Evolutionary conservation across 2,329 filamentous ascomycete genomes (phyloP).

Genomic region (Cladophialophora immunda): DNA sequence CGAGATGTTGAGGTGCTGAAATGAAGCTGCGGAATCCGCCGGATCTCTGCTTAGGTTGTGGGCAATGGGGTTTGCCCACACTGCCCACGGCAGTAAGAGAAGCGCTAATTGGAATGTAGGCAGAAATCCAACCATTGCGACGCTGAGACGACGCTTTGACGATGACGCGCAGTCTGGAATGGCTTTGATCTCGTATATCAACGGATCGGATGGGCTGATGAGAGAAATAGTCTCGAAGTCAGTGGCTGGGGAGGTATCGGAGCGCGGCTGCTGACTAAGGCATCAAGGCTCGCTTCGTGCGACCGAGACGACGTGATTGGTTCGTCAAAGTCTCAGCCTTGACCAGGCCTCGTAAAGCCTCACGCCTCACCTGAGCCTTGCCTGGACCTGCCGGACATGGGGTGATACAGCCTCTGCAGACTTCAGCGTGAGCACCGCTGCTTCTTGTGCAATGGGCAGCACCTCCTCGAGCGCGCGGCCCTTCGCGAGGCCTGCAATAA

Average conservation of each 20-base stretch:
- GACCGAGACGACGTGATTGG: slow-evolving; percentile 16
- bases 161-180: slow-evolving; percentile 1
- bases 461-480: slow-evolving; percentile 65
- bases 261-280: slow-evolving; percentile 21
- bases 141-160: slow-evolving; percentile 7
- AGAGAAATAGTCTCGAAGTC: slow-evolving; percentile 11
- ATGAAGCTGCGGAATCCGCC: slow-evolving; percentile 21
- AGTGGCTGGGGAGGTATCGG: slow-evolving; percentile 11
- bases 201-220: neutral
- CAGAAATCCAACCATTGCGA: slow-evolving; percentile 12
- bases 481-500: slow-evolving; percentile 79
- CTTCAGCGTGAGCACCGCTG: slow-evolving; percentile 79
- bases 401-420: slow-evolving; percentile 73
- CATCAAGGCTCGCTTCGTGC: slow-evolving; percentile 17
- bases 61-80: slow-evolving; percentile 7
- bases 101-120: slow-evolving; percentile 7
- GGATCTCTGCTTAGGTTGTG: slow-evolving; percentile 16
- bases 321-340: slow-evolving; percentile 11
- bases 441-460: slow-evolving; percentile 81
- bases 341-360: neutral
- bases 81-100: slow-evolving; percentile 2
- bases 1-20: slow-evolving; percentile 7
- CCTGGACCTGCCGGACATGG: slow-evolving; percentile 28
- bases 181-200: slow-evolving; percentile 1
- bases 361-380: slow-evolving; percentile 20